Conservation (phyloP, 176 grass and related monocot species). For the Aechmea fasciata region DNA sequence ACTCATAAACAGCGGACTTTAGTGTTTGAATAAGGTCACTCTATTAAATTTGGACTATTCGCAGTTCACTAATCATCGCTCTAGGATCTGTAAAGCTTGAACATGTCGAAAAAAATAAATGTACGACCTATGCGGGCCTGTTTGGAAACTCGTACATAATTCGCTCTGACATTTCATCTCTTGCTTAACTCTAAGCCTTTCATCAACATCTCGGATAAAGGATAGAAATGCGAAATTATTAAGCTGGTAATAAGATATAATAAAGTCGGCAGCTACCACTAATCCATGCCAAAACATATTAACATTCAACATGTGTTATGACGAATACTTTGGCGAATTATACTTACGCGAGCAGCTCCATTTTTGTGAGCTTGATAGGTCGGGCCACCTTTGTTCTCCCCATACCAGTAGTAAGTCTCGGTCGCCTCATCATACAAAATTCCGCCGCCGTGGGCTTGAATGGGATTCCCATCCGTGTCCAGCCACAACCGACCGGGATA, state of each 20-base stretch:
- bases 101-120: neutral
- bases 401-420: constrained; percentile 77
- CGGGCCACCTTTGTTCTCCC: constrained; percentile 90
- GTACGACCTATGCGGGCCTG: neutral
- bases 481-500: constrained; percentile 76
- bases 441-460: constrained; percentile 92
- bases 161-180: too few species aligned
- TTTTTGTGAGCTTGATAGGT: constrained; percentile 76
- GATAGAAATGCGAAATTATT: too few species aligned
- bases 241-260: too few species aligned
- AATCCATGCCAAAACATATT: too few species aligned
- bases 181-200: too few species aligned
- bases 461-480: constrained; percentile 82
- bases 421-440: constrained; percentile 63
- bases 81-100: neutral
- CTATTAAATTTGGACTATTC: neutral
- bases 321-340: neutral
- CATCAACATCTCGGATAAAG: too few species aligned
- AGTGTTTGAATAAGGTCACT: neutral
- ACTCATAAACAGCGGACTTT: too few species aligned
- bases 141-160: too few species aligned
- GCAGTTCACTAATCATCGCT: neutral
- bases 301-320: too few species aligned
- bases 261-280: too few species aligned
- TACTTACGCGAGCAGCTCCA: constrained; percentile 66